Percentiles rank a stretch among this genome's conserved stretches.
These are phyloP conservation scores for Magnolia officinalis DNA, from an alignment of 164 flowering plant species.

Conservation along the genomic window DNA sequence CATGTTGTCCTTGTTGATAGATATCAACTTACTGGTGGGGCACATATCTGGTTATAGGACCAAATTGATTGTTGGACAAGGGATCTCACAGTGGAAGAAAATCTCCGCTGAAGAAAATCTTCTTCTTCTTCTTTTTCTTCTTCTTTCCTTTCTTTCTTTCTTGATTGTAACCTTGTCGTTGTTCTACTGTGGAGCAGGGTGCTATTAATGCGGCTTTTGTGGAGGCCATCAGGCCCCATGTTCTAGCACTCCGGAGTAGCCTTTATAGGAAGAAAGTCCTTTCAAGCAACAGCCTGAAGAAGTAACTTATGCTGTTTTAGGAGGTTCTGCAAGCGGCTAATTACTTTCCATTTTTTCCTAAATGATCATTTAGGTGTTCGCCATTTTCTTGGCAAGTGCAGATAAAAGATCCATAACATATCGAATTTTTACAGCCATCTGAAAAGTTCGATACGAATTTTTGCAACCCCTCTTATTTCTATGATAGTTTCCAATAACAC, in stretches of 20 bases:
- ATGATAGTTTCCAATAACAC: no score
- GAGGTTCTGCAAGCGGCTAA: background rate
- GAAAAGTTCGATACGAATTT: constrained; percentile 8
- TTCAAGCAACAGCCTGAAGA: constrained; percentile 38
- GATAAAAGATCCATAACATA: constrained; percentile 2
- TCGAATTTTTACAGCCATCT: constrained; percentile 17
- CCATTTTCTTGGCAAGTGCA: constrained; percentile 1
- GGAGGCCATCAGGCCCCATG: constrained; percentile 49
- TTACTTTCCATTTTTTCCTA: background rate
- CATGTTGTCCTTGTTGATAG: no score
- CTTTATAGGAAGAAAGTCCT: constrained; percentile 69
- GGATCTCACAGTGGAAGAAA: no score
- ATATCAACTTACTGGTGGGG: no score
- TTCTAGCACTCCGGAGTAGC: constrained; percentile 47
- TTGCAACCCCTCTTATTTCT: background rate
- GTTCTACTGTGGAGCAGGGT: constrained; percentile 35
- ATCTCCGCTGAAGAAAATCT: no score
- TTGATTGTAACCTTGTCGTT: background rate
- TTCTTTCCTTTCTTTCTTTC: background rate
- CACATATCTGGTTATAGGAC: no score
- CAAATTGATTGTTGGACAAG: no score
- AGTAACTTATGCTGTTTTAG: constrained; percentile 13
- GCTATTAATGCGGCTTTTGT: constrained; percentile 38
- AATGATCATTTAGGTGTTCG: background rate
- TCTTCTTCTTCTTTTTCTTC: no score